phyloP scores from a whole-genome alignment of 2,329 filamentous ascomycete species.

The Neocucurbitaria cava region DNA sequence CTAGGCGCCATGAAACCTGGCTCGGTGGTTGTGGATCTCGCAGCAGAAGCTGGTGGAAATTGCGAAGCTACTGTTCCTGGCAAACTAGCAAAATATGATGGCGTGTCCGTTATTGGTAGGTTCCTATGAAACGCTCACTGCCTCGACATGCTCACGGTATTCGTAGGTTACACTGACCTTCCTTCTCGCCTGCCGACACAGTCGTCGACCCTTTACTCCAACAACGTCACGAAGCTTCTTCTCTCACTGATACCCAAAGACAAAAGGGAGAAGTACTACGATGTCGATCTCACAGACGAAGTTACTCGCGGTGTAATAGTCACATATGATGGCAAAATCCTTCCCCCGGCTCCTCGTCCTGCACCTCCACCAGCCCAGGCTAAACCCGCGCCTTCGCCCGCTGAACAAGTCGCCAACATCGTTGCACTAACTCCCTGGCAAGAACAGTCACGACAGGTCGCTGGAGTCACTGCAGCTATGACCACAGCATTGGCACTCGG shows the following conservation, averaged over 20 bases:
- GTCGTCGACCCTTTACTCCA: slow-evolving; percentile 88
- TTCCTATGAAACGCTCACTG: not conserved
- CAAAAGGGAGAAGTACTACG: slow-evolving; percentile 79
- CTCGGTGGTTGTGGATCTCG: slow-evolving; percentile 86
- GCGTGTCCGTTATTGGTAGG: slow-evolving; percentile 82
- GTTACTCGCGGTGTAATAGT: slow-evolving; percentile 87
- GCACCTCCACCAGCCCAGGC: slow-evolving; percentile 64
- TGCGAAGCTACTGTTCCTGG: slow-evolving; percentile 82
- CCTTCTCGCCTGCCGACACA: slow-evolving; percentile 87
- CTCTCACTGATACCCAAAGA: slow-evolving; percentile 81
- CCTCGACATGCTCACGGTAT: slow-evolving; percentile 45
- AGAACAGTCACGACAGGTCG: slow-evolving; percentile 77
- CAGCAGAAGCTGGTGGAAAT: slow-evolving; percentile 87
- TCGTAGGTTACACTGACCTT: slow-evolving; percentile 76
- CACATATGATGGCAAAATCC: slow-evolving; percentile 75
- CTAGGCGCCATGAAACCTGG: slow-evolving; percentile 87
- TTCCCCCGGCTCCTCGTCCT: slow-evolving; percentile 77
- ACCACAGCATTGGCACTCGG: slow-evolving; percentile 76
- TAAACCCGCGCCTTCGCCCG: slow-evolving; percentile 46
- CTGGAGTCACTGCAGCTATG: slow-evolving; percentile 78
- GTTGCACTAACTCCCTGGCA: slow-evolving; percentile 82
- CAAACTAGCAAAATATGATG: slow-evolving; percentile 73
- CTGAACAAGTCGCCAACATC: slow-evolving; percentile 58
- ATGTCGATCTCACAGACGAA: slow-evolving; percentile 81
- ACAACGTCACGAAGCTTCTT: slow-evolving; percentile 90